Evolutionary conservation across 1,139 yeast genomes (phyloP), one percentile per base, ranked within the genome.

Genomic region (Yamadazyma sp.): DNA sequence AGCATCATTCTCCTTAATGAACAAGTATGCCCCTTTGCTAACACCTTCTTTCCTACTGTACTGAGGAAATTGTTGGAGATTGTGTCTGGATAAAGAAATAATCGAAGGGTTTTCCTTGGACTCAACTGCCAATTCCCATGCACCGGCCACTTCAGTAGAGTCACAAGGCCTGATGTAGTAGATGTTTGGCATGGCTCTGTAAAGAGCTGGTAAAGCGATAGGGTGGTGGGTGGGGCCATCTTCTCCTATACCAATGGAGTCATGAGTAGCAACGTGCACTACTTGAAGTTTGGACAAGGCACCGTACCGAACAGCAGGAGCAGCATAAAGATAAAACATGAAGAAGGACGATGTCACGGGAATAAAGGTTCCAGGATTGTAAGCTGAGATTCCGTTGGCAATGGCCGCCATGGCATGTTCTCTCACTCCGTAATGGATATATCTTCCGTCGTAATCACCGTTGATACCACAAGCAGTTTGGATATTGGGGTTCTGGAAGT

Each of bases 201-300:
- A 64, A 15, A 62, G 50, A 3, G 61, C 52, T 6, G 63, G 51
- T 12, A 61, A 41, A 2, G 55, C 68, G 31, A 64, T 58, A 13
- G 70, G 68, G 37, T 64, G 69, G 43, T 63, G 69, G 11, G 69
- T 64, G 29, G 70, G 70, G 13, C 70, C 70, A 48, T 64, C 67
- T 47, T 64, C 67, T 25, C 70, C 70, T 26, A 53, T 57, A 34
- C 66, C 68, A 38, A 64, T 58, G 13, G 70, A 63, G 38, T 65
- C 70, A 37, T 64, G 70, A 5, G 70, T 63, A 16, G 66, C 70
- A 12, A 64, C 64, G 45, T 62, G 66, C 34, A 63, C 58, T 2
- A 56, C 62, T 38, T 60, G 60, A 16, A 62, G 48, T 10, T 56
- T 41, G 17, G 55, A 50, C 24, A 65, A 46, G 1, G 70, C 65